phyloP scores from a whole-genome alignment of 768 basidiomycete genomes.

The Hericium rajendrae region DNA sequence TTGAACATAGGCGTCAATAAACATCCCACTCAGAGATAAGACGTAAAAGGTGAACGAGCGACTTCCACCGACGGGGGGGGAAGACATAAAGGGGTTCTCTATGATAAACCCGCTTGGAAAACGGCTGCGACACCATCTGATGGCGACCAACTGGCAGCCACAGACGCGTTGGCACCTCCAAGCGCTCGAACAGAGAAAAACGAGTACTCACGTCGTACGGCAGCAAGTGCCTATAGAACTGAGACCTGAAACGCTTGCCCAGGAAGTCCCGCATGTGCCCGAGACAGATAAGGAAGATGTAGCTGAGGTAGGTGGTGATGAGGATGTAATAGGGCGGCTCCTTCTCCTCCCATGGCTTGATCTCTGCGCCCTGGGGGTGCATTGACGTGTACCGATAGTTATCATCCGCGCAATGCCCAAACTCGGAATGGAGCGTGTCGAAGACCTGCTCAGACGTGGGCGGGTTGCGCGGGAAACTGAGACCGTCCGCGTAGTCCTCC shows the following conservation, averaged over 20 bases:
- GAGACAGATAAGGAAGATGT: constrained; percentile 82
- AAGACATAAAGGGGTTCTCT: neutral
- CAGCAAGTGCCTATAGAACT: constrained; percentile 72
- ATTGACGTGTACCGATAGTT: constrained; percentile 59
- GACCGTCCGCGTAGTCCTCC: constrained; percentile 36
- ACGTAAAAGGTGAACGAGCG: constrained; percentile 5
- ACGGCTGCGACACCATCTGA: neutral
- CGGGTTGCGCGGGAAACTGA: constrained; percentile 51
- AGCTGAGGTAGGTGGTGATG: constrained; percentile 86
- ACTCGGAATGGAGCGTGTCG: constrained; percentile 78
- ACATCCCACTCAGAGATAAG: constrained; percentile 3
- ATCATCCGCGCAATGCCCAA: constrained; percentile 82
- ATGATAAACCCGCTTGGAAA: neutral
- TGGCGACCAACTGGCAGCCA: neutral
- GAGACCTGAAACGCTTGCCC: constrained; percentile 70
- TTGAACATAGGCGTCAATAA: neutral
- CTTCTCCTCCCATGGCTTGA: constrained; percentile 52
- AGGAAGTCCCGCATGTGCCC: constrained; percentile 95
- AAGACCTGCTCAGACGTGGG: constrained; percentile 78
- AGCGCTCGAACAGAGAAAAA: constrained; percentile 5
- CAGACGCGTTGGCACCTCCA: neutral
- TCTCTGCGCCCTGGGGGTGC: constrained; percentile 40
- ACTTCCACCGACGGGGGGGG: neutral
- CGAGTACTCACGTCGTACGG: constrained; percentile 63
- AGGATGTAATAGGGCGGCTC: constrained; percentile 93